Evolutionary conservation across 2,329 filamentous ascomycete species (phyloP).

Genomic region (Aspergillus puulaauensis): DNA sequence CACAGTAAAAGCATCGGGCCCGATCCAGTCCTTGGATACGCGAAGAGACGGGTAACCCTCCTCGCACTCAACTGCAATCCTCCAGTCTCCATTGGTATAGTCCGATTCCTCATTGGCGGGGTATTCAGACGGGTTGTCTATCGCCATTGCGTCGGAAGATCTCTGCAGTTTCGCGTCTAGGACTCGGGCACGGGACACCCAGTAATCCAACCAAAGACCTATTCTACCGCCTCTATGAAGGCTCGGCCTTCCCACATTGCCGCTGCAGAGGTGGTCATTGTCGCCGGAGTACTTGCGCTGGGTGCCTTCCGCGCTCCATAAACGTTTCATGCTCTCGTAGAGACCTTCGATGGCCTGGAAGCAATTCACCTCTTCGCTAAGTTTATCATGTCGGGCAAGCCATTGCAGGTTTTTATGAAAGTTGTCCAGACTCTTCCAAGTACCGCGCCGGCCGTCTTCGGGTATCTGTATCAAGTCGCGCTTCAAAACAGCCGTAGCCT

Average conservation of each 20-base stretch:
- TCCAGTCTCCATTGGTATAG: conserved; percentile 32
- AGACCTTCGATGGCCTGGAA: conserved; percentile 48
- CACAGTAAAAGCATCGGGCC: conserved; percentile 32
- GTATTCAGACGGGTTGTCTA: conserved; percentile 27
- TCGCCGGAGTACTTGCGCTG: conserved; percentile 28
- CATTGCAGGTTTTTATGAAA: conserved; percentile 46
- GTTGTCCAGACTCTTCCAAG: conserved; percentile 38
- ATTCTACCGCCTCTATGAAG: conserved; percentile 41
- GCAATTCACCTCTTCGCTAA: conserved; percentile 47
- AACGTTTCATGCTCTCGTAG: conserved; percentile 41
- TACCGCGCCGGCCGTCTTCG: conserved; percentile 30
- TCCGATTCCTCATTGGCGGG: conserved; percentile 17
- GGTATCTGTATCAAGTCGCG: conserved; percentile 36
- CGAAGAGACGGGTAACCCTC: conserved; percentile 45
- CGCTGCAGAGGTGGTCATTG: conserved; percentile 42
- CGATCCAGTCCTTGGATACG: conserved; percentile 46
- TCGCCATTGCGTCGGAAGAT: conserved; percentile 32
- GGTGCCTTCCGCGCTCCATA: conserved; percentile 44
- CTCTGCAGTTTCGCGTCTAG: conserved; percentile 30
- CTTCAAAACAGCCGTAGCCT: conserved; percentile 45
- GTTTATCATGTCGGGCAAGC: conserved; percentile 45
- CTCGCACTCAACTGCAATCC: conserved; percentile 44
- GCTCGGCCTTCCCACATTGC: conserved; percentile 41
- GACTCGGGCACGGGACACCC: conserved; percentile 38
- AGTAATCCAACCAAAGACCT: conserved; percentile 45